Evolutionary conservation across 805 yeast species (phyloP), one percentile per base, ranked within the genome.

Genomic region (Candida qinlingensis): DNA sequence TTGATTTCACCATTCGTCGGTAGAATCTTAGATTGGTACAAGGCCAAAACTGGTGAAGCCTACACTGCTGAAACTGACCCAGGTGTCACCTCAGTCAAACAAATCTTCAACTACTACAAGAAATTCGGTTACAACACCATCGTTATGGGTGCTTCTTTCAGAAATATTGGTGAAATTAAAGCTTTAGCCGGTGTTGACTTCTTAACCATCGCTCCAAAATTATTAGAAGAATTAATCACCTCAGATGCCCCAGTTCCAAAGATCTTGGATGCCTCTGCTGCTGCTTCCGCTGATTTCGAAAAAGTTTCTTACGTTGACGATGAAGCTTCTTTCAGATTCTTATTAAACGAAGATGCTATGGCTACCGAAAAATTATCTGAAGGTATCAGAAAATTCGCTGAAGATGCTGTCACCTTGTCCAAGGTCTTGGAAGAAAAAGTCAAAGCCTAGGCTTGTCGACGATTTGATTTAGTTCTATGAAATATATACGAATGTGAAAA

Each of bases 71-170:
- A 79, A 62, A 75, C 81, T 57, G 98, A 94, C 73, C 99, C 99
- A 59, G 99, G 99, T 85, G 98, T 94, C 54, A 45, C 75, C 45
- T 88, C 97, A 39, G 99, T 94, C 62, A 85, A 83, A 73, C 69
- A 67, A 54, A 94, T 94, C 72, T 94, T 70, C 87, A 87, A 91
- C 86, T 94, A 94, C 83, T 94, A 94, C 87, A 94, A 94, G 85
- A 92, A 92, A 77, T 88, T 72, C 73, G 92, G 85, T 62, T 94
- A 94, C 83, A 80, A 92, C 64, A 94, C 99, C 70, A 91, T 94
- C 68, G 98, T 94, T 67, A 94, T 94, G 99, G 99, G 99, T 74
- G 99, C 99, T 52, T 92, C 98, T 52, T 92, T 94, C 90, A 92
- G 99, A 83, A 94, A 91, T 79, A 72, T 76, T 54, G 96, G 90